phyloP scores from a whole-genome alignment of 2,329 filamentous ascomycete species.

The Pseudocercospora vitis region DNA sequence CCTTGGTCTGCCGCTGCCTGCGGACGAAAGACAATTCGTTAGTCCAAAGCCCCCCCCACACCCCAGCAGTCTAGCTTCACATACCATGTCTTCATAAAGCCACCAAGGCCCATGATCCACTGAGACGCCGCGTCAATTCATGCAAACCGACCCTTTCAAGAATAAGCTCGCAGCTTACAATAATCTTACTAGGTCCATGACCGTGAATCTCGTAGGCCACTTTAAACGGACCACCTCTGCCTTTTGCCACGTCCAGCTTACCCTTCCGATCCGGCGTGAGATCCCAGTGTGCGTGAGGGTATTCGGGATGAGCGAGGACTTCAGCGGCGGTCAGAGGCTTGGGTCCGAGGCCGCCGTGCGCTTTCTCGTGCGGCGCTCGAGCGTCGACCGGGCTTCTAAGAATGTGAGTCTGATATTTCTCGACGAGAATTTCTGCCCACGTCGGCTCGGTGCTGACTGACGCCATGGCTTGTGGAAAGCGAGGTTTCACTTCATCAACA shows the following conservation, averaged over 20 bases:
- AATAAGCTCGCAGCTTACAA: slow-evolving; percentile 52
- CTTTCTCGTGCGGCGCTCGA: slow-evolving; percentile 22
- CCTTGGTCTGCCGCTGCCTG: slow-evolving; percentile 75
- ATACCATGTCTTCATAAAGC: slow-evolving; percentile 61
- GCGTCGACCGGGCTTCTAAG: slow-evolving; percentile 18
- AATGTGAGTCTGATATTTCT: slow-evolving; percentile 20
- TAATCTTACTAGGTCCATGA: slow-evolving; percentile 66
- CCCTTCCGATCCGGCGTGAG: slow-evolving; percentile 66
- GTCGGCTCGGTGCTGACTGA: slow-evolving; percentile 18
- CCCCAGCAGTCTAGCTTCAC: not conserved
- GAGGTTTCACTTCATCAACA: not conserved
- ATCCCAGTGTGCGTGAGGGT: slow-evolving; percentile 65
- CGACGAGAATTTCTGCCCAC: slow-evolving; percentile 17
- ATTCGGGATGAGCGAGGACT: slow-evolving; percentile 65
- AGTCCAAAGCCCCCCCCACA: not conserved
- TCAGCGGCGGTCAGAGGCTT: slow-evolving; percentile 55
- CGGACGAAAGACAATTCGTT: not conserved
- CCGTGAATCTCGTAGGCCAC: slow-evolving; percentile 82
- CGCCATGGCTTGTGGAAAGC: slow-evolving; percentile 12
- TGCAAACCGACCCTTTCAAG: slow-evolving; percentile 8
- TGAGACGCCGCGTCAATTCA: slow-evolving; percentile 39
- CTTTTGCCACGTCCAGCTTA: slow-evolving; percentile 63
- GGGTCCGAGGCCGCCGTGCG: slow-evolving; percentile 21
- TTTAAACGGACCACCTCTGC: slow-evolving; percentile 71
- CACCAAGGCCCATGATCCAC: slow-evolving; percentile 80